Conservation (phyloP, 2,329 filamentous ascomycete genomes). For the Diplocarpon rosae region DNA sequence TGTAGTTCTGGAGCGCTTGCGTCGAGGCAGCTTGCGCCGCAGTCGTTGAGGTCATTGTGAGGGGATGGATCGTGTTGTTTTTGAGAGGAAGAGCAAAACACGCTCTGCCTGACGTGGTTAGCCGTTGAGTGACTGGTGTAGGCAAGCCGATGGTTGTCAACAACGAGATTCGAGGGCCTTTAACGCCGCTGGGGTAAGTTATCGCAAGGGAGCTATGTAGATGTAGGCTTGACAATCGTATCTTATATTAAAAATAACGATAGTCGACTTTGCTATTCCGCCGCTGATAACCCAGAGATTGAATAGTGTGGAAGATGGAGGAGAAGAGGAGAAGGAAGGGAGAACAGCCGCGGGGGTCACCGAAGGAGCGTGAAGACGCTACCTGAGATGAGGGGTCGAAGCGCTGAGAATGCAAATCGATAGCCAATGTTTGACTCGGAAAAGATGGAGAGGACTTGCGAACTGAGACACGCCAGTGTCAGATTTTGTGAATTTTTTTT, state of each 20-base stretch:
- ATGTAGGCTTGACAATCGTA: too few relatives aligned
- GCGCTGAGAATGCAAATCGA: background rate
- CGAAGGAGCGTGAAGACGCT: background rate
- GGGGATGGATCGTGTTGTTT: background rate
- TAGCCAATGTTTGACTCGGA: background rate
- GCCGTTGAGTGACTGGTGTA: background rate
- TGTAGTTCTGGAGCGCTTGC: slow-evolving; percentile 32
- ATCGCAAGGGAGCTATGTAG: too few relatives aligned
- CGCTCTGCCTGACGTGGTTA: slow-evolving; percentile 1
- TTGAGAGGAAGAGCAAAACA: background rate
- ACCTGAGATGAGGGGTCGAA: background rate
- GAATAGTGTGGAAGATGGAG: too few relatives aligned
- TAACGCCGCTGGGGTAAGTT: too few relatives aligned
- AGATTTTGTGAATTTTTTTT: too few relatives aligned
- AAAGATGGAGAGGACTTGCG: too few relatives aligned
- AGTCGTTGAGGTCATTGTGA: slow-evolving; percentile 9
- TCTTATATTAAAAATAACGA: too few relatives aligned
- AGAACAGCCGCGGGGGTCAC: background rate
- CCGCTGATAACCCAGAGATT: too few relatives aligned
- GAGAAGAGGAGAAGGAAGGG: background rate
- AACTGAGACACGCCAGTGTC: too few relatives aligned
- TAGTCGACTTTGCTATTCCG: too few relatives aligned
- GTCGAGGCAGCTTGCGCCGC: slow-evolving; percentile 10
- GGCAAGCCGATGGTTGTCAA: background rate
- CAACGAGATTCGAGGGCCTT: too few relatives aligned